phyloP scores from a whole-genome alignment of 2,329 filamentous ascomycete genomes.

The Alternaria tenuissima region DNA sequence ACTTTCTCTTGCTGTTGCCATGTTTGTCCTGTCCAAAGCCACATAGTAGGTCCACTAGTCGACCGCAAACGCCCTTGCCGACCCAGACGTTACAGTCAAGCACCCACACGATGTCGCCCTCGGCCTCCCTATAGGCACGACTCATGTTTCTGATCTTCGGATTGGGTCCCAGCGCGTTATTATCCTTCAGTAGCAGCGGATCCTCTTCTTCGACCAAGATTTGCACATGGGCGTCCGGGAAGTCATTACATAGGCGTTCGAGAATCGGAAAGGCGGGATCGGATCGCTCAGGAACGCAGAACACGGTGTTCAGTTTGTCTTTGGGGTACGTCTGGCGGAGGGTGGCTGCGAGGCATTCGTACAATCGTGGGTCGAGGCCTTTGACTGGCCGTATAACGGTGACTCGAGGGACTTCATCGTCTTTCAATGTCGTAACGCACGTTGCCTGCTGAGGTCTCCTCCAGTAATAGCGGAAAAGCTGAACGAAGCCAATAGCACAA shows the following conservation, averaged over 20 bases:
- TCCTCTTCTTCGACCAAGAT: slow-evolving; percentile 86
- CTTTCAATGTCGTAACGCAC: slow-evolving; percentile 49
- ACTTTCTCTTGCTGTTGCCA: slow-evolving; percentile 51
- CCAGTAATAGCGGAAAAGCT: slow-evolving; percentile 66
- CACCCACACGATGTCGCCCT: slow-evolving; percentile 90
- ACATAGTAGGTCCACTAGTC: slow-evolving; percentile 88
- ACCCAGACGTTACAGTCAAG: slow-evolving; percentile 98
- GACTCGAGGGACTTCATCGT: slow-evolving; percentile 73
- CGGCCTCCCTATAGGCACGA: slow-evolving; percentile 84
- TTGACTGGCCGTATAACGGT: slow-evolving; percentile 94
- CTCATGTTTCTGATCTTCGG: slow-evolving; percentile 99
- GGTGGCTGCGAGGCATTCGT: slow-evolving; percentile 88
- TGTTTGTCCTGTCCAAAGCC: slow-evolving; percentile 63
- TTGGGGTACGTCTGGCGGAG: slow-evolving; percentile 83
- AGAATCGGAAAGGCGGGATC: slow-evolving; percentile 84
- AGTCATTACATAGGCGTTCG: slow-evolving; percentile 74
- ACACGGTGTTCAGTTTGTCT: slow-evolving; percentile 77
- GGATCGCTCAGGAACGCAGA: slow-evolving; percentile 77
- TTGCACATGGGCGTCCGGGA: slow-evolving; percentile 73
- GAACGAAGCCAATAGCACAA: slow-evolving; percentile 65
- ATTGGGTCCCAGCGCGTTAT: slow-evolving; percentile 79
- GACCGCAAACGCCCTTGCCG: slow-evolving; percentile 75
- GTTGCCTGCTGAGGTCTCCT: slow-evolving; percentile 54
- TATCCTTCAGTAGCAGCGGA: slow-evolving; percentile 67
- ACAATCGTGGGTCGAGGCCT: slow-evolving; percentile 86